These are phyloP conservation scores for Clitopilus hobsonii DNA, from an alignment of 768 basidiomycete genomes.

Conservation along the genomic window DNA sequence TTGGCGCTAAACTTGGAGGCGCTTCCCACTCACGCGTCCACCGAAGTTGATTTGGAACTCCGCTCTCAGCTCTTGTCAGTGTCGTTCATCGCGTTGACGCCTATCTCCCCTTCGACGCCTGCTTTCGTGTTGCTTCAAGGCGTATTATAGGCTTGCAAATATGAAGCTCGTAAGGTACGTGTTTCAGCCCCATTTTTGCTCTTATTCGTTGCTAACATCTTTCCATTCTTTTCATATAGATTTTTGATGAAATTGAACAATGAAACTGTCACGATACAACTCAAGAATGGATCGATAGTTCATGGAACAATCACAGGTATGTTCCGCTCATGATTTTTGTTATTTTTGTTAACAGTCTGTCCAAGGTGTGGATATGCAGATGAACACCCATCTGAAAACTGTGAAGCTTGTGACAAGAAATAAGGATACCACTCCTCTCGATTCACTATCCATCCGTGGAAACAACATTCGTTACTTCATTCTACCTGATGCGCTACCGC, in stretches of 20 bases:
- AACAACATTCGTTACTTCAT: constrained; percentile 97
- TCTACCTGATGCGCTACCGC: constrained; percentile 93
- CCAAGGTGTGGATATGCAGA: constrained; percentile 96
- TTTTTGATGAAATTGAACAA: constrained; percentile 99
- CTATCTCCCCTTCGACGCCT: neutral
- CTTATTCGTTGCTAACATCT: neutral
- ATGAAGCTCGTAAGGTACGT: neutral
- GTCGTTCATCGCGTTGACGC: constrained; percentile 1
- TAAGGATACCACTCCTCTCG: constrained; percentile 81
- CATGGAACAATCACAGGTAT: constrained; percentile 96
- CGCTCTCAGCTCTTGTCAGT: neutral
- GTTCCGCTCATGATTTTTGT: constrained; percentile 17
- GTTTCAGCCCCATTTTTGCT: too few relatives aligned
- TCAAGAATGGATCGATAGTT: constrained; percentile 94
- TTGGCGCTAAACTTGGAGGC: neutral
- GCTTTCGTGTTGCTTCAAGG: neutral
- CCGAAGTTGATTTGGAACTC: neutral
- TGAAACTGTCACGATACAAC: constrained; percentile 96
- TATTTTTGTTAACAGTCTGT: neutral
- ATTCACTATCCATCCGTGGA: constrained; percentile 90
- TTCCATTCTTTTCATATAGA: constrained; percentile 35
- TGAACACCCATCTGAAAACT: constrained; percentile 98
- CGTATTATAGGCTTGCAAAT: neutral
- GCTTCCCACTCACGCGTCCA: neutral
- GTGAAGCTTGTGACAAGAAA: constrained; percentile 95